These are phyloP conservation scores for Nepenthes mirabilis DNA, from an alignment of 148 eudicot genomes.

Conservation along the genomic window DNA sequence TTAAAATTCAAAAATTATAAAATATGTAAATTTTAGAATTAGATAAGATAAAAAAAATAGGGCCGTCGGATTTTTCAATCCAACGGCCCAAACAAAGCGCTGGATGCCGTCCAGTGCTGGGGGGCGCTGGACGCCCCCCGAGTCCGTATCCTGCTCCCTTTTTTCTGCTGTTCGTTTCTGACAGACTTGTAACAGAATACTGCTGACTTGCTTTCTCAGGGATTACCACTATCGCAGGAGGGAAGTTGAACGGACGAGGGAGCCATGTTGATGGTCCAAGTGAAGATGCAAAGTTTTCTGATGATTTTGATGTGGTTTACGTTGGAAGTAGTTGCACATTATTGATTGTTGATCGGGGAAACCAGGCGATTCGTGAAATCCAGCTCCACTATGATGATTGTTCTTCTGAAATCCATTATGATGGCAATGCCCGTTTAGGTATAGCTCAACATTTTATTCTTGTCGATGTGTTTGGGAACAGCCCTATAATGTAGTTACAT, in stretches of 20 bases:
- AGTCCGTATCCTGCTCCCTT: no score
- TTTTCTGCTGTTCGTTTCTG: no score
- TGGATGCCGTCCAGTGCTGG: no score
- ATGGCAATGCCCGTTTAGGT: constrained; percentile 58
- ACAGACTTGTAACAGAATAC: no score
- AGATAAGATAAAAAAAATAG: no score
- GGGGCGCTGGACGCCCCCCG: no score
- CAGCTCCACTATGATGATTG: constrained; percentile 69
- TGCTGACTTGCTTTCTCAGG: constrained; percentile 26
- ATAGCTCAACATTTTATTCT: constrained; percentile 3
- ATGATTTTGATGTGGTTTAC: constrained; percentile 68
- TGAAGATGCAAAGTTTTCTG: constrained; percentile 65
- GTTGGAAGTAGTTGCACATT: constrained; percentile 61
- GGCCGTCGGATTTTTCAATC: no score
- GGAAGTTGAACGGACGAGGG: constrained; percentile 49
- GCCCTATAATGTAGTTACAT: no score
- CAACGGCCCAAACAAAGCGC: no score
- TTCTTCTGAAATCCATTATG: constrained; percentile 25
- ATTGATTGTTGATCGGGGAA: constrained; percentile 69
- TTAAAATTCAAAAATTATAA: no score
- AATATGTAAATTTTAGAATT: no score
- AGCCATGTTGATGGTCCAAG: constrained; percentile 64
- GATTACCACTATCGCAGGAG: constrained; percentile 84
- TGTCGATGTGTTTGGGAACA: constrained; percentile 11
- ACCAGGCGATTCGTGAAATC: constrained; percentile 80